phyloP scores from a whole-genome alignment of 352 stramenopile genomes.

The Saprolegnia diclina region DNA sequence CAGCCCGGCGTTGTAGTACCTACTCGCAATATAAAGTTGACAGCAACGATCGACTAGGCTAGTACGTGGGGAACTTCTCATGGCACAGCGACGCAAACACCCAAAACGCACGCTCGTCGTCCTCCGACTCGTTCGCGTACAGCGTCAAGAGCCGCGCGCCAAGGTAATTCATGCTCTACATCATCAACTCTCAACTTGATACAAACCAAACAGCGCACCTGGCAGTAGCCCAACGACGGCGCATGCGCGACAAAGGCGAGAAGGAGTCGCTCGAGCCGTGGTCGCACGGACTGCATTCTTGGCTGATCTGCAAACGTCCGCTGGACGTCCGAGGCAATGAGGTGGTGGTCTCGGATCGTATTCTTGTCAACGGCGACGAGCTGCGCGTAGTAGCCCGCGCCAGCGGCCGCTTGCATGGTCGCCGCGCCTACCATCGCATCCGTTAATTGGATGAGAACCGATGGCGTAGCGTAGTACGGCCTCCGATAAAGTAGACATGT shows the following conservation, averaged over 20 bases:
- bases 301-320: conserved; percentile 26
- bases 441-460: too few species aligned
- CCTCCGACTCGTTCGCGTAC: neutral
- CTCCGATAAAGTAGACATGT: conserved; percentile 16
- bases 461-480: too few species aligned
- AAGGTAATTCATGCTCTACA: conserved; percentile 28
- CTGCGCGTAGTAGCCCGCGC: neutral
- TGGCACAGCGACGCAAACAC: conserved; percentile 28
- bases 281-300: neutral
- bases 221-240: conserved; percentile 12
- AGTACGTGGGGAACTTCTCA: conserved; percentile 8
- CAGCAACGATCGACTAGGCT: neutral
- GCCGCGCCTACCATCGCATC: neutral
- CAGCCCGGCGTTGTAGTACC: conserved; percentile 13
- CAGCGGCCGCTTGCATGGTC: neutral
- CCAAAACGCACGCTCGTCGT: conserved; percentile 30
- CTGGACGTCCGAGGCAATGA: conserved; percentile 12
- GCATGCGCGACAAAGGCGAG: conserved; percentile 14
- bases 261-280: neutral
- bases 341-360: neutral
- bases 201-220: conserved; percentile 4
- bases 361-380: neutral
- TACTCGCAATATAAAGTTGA: neutral
- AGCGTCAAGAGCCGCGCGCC: conserved; percentile 9
- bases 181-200: neutral